Evolutionary conservation across 805 yeast species (phyloP).

Genomic region (Starmerella apicola): DNA sequence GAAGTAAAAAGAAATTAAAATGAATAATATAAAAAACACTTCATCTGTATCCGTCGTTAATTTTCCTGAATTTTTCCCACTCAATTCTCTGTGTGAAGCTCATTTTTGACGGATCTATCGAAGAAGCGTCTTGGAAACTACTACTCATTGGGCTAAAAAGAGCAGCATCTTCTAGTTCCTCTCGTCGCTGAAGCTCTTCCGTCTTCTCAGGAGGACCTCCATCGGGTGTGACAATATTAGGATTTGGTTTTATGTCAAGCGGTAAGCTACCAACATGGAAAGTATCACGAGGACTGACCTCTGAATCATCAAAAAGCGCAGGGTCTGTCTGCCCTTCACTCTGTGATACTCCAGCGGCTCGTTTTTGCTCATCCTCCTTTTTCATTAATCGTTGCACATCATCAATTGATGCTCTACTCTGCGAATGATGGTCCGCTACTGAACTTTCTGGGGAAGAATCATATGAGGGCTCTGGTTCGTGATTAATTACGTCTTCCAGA

Average conservation of each 20-base stretch:
- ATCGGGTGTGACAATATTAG: constrained; percentile 11
- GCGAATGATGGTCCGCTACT: background rate
- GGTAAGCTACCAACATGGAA: constrained; percentile 12
- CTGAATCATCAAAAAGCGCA: no score
- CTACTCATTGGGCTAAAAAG: background rate
- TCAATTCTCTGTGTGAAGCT: constrained; percentile 24
- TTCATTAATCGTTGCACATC: no score
- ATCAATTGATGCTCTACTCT: background rate
- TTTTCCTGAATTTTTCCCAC: no score
- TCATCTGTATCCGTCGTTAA: no score
- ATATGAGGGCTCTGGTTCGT: no score
- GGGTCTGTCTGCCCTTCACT: no score
- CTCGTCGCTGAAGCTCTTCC: constrained; percentile 2
- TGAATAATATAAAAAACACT: no score
- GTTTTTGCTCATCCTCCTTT: no score
- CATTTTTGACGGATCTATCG: constrained; percentile 18
- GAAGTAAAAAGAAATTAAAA: no score
- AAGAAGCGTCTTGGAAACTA: background rate
- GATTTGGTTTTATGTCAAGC: constrained; percentile 7
- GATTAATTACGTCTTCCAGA: constrained; percentile 11
- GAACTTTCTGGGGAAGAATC: background rate
- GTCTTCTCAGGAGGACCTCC: constrained; percentile 13
- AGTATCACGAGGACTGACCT: background rate
- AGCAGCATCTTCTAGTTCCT: background rate
- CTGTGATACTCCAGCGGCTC: no score